Base-by-base conservation (phyloP, 768 basidiomycete species). In the Gymnopilus junonius region DNA sequence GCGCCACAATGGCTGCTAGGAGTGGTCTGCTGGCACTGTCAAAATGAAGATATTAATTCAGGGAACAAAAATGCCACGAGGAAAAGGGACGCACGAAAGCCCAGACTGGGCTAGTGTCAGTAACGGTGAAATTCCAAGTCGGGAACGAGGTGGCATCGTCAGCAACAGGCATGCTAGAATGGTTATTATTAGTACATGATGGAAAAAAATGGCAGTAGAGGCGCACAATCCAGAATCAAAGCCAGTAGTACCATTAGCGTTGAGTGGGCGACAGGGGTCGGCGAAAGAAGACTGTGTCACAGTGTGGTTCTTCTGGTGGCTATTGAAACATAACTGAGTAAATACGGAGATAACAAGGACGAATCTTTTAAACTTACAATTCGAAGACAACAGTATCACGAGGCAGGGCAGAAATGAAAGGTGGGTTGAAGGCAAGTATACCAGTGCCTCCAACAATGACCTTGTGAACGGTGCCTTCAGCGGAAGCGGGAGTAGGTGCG, bases 301-400 rank as follows among this genome's bases (percentile, higher is more conserved):
- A 7, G 84, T 84, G 76, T 89, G 88, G 75, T 89, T 90, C 82
- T 88, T 89, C 71, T 81, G 79, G 58, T 83, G 83, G 83, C 85
- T 86, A 48, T 42, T 4, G 25, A 27, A 64, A 55, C n/a, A 32
- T 14, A n/a, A 59, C n/a, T 59, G 12, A 51, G 39, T 23, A 8
- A 23, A 31, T 35, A 20, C 25, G 20, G n/a, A 40, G 59, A 46
- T 23, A 14, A 8, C 32, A 50, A 35, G 17, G 32, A 45, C 20
- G 35, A 17, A 17, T 40, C 25, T 8, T 21, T 27, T 42, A 31
- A 11, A 71, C 84, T 55, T 70, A 86, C 85, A 89, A 89, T 71
- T 85, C 80, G 76, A 90, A 90, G 56, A 80, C 74, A 67, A 90
- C 73, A 53, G 75, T 77, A 70, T 90, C 89, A 42, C 83, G 78